These are phyloP conservation scores for Cinchona pubescens DNA, from an alignment of 257 asterid genomes.

Conservation along the genomic window DNA sequence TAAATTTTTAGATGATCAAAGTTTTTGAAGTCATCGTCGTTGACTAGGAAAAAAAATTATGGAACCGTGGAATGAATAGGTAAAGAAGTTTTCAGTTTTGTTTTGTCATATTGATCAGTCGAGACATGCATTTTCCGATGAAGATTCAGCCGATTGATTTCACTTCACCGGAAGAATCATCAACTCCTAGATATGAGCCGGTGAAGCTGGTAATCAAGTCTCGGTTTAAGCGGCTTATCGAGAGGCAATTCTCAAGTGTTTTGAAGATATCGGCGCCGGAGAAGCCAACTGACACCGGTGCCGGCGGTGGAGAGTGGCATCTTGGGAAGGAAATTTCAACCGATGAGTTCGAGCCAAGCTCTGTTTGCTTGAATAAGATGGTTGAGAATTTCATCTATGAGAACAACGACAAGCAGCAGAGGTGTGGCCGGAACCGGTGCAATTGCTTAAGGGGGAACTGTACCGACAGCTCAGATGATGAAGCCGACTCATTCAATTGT, in stretches of 20 bases:
- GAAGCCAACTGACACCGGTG: slow-evolving; percentile 28
- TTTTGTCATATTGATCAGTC: slow-evolving; percentile 2
- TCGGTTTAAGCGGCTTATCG: slow-evolving; percentile 79
- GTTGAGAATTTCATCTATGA: slow-evolving; percentile 85
- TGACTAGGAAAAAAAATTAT: slow-evolving; percentile 22
- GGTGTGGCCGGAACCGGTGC: slow-evolving; percentile 62
- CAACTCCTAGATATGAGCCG: slow-evolving; percentile 35
- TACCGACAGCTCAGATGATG: slow-evolving; percentile 70
- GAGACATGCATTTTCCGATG: slow-evolving; percentile 48
- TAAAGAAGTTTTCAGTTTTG: slow-evolving; percentile 6
- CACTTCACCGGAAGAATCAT: slow-evolving; percentile 33
- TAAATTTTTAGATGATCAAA: slow-evolving; percentile 5
- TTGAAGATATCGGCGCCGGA: slow-evolving; percentile 37
- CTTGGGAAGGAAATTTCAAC: slow-evolving; percentile 36
- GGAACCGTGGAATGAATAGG: background rate
- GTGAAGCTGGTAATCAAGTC: slow-evolving; percentile 55
- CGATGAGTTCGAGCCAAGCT: slow-evolving; percentile 80
- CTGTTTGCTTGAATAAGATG: slow-evolving; percentile 74
- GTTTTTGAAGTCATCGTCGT: slow-evolving; percentile 26
- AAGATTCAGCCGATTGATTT: slow-evolving; percentile 82
- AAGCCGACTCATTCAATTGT: slow-evolving; percentile 43
- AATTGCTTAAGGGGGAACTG: slow-evolving; percentile 66
- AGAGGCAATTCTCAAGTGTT: slow-evolving; percentile 62
- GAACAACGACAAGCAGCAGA: slow-evolving; percentile 46
- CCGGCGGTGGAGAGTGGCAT: slow-evolving; percentile 25